phyloP scores from a whole-genome alignment of 345 rosid species.

The Murraya paniculata region DNA sequence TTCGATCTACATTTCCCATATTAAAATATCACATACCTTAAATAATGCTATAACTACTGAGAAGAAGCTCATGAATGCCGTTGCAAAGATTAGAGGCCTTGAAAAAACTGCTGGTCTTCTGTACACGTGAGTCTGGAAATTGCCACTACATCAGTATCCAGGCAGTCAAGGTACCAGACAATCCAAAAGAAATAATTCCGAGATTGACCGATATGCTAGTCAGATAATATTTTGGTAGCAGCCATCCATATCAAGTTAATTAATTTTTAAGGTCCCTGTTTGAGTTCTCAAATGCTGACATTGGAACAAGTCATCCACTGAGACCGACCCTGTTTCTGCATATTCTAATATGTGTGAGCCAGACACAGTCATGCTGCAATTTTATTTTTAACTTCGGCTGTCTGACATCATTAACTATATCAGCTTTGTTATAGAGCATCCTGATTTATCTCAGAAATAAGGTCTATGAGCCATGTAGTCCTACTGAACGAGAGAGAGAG shows the following conservation, averaged over 20 bases:
- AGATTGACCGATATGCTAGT: neutral
- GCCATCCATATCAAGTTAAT: neutral
- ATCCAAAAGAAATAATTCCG: neutral
- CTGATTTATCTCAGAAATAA: neutral
- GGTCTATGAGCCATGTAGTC: slow-evolving; percentile 1
- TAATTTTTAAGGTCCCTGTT: neutral
- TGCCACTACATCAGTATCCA: slow-evolving; percentile 13
- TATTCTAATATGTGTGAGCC: neutral
- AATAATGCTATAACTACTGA: slow-evolving; percentile 91
- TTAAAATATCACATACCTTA: slow-evolving; percentile 50
- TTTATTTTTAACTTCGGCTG: neutral
- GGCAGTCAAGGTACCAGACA: neutral
- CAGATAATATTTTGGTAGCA: slow-evolving; percentile 3
- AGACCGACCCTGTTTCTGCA: neutral
- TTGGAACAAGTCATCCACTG: neutral
- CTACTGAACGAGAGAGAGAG: neutral
- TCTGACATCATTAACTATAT: neutral
- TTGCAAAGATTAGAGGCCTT: slow-evolving; percentile 80
- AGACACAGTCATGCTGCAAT: neutral
- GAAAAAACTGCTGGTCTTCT: slow-evolving; percentile 61
- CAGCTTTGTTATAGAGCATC: neutral
- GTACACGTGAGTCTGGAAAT: slow-evolving; percentile 72
- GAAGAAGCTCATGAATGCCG: slow-evolving; percentile 97
- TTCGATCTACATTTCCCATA: neutral
- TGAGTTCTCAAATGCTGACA: neutral